Percentiles rank a stretch among this genome's conserved stretches.
Conservation (phyloP, 2,329 filamentous ascomycete genomes). For the Beauveria rudraprayagi region DNA sequence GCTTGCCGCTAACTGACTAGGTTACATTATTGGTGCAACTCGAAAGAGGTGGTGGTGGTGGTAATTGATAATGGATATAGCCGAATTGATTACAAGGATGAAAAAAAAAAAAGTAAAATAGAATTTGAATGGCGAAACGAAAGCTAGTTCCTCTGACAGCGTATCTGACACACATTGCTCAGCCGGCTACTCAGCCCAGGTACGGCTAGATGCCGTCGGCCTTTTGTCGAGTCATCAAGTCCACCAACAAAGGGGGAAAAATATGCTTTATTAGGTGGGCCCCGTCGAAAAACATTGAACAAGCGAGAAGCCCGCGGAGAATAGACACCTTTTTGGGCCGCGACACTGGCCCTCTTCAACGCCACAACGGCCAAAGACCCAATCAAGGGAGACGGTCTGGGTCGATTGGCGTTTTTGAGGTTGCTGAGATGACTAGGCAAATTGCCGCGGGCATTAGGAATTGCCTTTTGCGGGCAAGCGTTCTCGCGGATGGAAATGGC, state of each 20-base stretch:
- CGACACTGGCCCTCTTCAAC: too few relatives aligned
- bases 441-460: not conserved
- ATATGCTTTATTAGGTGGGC: not conserved
- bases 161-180: not conserved
- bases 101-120: not conserved
- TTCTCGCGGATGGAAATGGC: not conserved
- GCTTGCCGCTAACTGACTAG: not conserved
- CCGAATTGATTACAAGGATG: too few relatives aligned
- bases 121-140: too few relatives aligned
- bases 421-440: not conserved
- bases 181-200: not conserved
- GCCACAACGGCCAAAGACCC: too few relatives aligned
- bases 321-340: too few relatives aligned
- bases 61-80: too few relatives aligned
- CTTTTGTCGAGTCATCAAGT: slow-evolving; percentile 1
- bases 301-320: not conserved
- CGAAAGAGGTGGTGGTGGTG: too few relatives aligned
- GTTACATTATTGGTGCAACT: too few relatives aligned
- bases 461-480: not conserved
- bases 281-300: not conserved
- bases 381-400: too few relatives aligned
- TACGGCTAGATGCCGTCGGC: not conserved
- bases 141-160: too few relatives aligned
- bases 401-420: not conserved
- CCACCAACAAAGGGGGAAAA: too few relatives aligned